Base-by-base conservation (phyloP, 1,139 yeast species). In the Yamadazyma jaroonii region DNA sequence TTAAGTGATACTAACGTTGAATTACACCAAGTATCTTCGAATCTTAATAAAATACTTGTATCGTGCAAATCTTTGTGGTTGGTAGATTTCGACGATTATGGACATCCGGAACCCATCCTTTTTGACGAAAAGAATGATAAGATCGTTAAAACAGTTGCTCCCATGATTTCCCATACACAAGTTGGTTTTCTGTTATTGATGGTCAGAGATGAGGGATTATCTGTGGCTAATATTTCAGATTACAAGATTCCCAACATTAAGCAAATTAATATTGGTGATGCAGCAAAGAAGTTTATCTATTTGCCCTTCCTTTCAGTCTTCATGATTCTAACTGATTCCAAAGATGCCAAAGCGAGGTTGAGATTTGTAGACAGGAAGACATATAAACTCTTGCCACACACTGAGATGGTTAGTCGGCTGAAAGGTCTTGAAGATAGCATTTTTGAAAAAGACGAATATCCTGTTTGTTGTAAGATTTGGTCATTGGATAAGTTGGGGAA, bases 201-300 rank as follows among this genome's bases (percentile, higher is more conserved):
- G 8, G 52, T 74, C 2, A 56, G 81, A 41, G 79, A 72, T 35
- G 80, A 77, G 44, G 83, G 82, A 0, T 54, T 79, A 13, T 61
- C 67, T 23, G 41, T 69, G 2, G 57, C 71, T 0, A 51, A 57
- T 2, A 42, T 76, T 1, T 56, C 44, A 28, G 49, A 61, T 0
- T 64, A 46, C 38, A 58, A 36, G 42, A 53, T 37, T 36, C 64
- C 62, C n/a, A 46, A 52, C 9, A 45, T 64, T 3, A 57, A 56
- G 35, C 74, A 64, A 42, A 42, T 72, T 0, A 57, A 56, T 13
- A 47, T 74, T 2, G 64, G 66, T 0, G 69, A 63, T 15, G 48
- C 65, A 3, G 72, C 77, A 0, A 65, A 64, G 36, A 62, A 60
- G 38, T 31, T 72, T 31, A 41, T 56, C 5, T 69, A 61, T 40